Conservation (phyloP, 2,329 filamentous ascomycete species). For the Trichoderma sp. region DNA sequence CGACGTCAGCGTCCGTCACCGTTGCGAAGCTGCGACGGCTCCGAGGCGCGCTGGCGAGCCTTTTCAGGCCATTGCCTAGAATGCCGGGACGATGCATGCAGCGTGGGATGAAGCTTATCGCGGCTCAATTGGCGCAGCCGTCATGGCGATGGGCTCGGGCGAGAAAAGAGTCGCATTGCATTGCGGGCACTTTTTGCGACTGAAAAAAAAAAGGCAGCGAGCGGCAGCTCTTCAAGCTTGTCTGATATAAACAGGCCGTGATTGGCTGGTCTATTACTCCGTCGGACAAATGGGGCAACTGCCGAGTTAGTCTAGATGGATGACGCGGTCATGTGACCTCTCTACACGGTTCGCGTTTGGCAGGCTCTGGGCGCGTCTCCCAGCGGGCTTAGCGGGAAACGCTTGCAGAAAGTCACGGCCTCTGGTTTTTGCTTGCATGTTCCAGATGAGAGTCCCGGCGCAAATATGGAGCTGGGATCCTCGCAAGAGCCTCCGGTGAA, state of each 20-base stretch:
- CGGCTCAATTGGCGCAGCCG: conserved; percentile 7
- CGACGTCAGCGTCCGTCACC: conserved; percentile 54
- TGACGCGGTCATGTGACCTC: conserved; percentile 45
- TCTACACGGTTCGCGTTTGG: conserved; percentile 35
- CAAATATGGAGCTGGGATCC: conserved; percentile 44
- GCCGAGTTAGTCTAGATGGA: not conserved
- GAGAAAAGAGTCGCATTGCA: conserved; percentile 15
- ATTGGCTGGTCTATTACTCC: conserved; percentile 18
- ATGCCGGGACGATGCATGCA: conserved; percentile 45
- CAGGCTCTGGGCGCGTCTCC: conserved; percentile 43
- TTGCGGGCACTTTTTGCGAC: conserved; percentile 8
- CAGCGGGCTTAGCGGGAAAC: conserved; percentile 30
- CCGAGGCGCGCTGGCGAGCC: conserved; percentile 36
- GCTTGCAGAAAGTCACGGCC: not conserved
- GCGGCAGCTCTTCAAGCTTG: not conserved
- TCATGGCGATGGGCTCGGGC: conserved; percentile 18
- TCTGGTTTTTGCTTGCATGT: not conserved
- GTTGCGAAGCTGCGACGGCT: conserved; percentile 46
- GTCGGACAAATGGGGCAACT: conserved; percentile 12
- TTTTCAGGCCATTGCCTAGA: conserved; percentile 42
- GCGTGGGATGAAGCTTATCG: conserved; percentile 6
- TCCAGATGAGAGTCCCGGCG: conserved; percentile 19
- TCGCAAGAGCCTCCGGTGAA: conserved; percentile 50
- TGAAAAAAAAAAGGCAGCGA: not conserved
- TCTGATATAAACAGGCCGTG: conserved; percentile 9